Base-by-base conservation (phyloP, 2,329 filamentous ascomycete genomes). In the Aureobasidium musti region DNA sequence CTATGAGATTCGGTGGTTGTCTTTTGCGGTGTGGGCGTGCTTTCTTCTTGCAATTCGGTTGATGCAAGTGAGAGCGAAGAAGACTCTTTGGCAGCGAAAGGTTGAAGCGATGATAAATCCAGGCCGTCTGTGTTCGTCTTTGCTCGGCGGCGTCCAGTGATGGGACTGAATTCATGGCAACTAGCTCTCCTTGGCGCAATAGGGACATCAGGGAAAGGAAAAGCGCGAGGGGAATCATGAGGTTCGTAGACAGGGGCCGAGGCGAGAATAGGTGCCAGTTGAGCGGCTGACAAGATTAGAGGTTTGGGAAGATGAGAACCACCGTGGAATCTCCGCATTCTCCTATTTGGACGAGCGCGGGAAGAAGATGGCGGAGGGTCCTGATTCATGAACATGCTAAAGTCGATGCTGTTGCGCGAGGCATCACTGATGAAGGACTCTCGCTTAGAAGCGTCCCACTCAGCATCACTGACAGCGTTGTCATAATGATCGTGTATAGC, bases 271-370 rank as follows among this genome's bases (percentile, higher is more conserved):
- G 63, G 66, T 53, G 72, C 69, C 65, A 69, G 69, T n/a, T 73
- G 70, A 1, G 73, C 71, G 2, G 75, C 74, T 6, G 75, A 75
- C 41, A 77, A 63, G 11, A 77, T 75, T 23, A 77, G 69, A 28
- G 76, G 72, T 57, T 75, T 75, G 1, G 74, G 74, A 26, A 72
- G 71, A 33, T 72, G 68, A 50, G 71, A 73, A n/a, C 75, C 75
- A 28, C 71, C 74, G 33, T 74, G 74, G 57, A 77, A 77, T 8
- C 74, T 71, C 28, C 76, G 67, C 76, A 77, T 77, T 43, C 76
- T 68, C 28, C 75, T 68, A 23, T 63, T 67, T 1, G 68, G 65
- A 13, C 61, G 52, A 33, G 66, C 49, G n/a, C 54, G 53, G 8
- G 59, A 49, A 5, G 49, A 50, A 23, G 35, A 63, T 28, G 47